A percentile compares a stretch with the other conserved stretches of the same genome.
These are phyloP conservation scores for Arabidopsis suecica DNA, from an alignment of 345 rosid species.

Conservation along the genomic window DNA sequence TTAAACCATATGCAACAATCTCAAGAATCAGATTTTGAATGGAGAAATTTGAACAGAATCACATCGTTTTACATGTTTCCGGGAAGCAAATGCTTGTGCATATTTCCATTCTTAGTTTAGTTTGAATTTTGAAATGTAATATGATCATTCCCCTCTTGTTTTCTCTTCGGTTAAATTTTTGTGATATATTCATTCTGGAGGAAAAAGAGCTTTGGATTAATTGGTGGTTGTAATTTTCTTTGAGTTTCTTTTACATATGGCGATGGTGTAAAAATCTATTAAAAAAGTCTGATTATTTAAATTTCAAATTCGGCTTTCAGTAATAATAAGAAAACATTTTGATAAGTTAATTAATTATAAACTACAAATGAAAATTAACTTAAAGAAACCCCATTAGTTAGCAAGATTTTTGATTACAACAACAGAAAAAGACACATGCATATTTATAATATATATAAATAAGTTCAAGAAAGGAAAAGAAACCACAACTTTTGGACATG, in stretches of 20 bases:
- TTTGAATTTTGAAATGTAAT: no score
- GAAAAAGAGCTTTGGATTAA: background rate
- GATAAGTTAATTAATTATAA: background rate
- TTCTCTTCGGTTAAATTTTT: no score
- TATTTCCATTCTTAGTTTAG: no score
- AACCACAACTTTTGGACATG: conserved; percentile 30
- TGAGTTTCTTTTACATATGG: background rate
- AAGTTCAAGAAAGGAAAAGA: conserved; percentile 40
- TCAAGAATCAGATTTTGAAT: background rate
- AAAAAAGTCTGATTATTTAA: no score
- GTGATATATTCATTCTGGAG: background rate
- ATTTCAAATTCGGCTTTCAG: background rate
- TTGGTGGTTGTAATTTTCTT: background rate
- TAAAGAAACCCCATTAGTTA: conserved; percentile 34
- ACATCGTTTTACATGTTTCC: background rate
- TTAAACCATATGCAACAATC: background rate
- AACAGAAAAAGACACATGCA: conserved; percentile 35
- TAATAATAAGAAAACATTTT: background rate
- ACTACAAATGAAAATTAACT: conserved; percentile 2
- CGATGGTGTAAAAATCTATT: background rate
- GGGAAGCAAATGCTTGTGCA: background rate
- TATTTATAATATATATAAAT: conserved; percentile 28
- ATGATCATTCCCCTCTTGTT: no score
- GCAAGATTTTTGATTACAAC: conserved; percentile 45
- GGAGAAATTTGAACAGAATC: background rate